Evolutionary conservation across 148 eudicot genomes (phyloP).

Genomic region (Cornus kousa): DNA sequence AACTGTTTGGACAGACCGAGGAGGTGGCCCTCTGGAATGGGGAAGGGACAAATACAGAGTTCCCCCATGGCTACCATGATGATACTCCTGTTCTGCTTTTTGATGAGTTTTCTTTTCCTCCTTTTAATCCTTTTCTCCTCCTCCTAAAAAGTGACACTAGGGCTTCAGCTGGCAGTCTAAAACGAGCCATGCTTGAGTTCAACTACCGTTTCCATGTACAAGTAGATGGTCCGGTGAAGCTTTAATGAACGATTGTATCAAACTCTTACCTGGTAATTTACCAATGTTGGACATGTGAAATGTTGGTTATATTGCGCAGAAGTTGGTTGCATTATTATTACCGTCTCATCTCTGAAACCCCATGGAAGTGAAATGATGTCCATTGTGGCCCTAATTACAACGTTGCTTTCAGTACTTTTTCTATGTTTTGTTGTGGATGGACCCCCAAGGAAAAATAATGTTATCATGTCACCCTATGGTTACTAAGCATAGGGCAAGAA

Average conservation of each 20-base stretch:
- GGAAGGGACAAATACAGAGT: neutral
- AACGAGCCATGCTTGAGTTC: neutral
- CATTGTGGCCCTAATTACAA: too few species aligned
- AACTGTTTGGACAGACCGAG: neutral
- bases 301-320: neutral
- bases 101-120: neutral
- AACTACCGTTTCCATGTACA: neutral
- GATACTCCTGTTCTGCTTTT: neutral
- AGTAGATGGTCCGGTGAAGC: neutral
- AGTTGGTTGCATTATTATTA: too few species aligned
- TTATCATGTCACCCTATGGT: too few species aligned
- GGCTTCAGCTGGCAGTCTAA: neutral
- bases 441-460: too few species aligned
- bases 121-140: neutral
- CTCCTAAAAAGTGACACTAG: neutral
- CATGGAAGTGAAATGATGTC: too few species aligned
- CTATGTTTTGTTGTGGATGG: too few species aligned
- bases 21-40: neutral
- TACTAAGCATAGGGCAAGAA: too few species aligned
- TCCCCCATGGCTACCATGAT: neutral
- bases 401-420: too few species aligned
- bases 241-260: neutral
- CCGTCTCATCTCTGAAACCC: too few species aligned
- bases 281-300: neutral
- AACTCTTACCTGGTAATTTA: neutral